phyloP scores from a whole-genome alignment of 192 early-diverging fungal genomes.

The Diversispora epigaea region DNA sequence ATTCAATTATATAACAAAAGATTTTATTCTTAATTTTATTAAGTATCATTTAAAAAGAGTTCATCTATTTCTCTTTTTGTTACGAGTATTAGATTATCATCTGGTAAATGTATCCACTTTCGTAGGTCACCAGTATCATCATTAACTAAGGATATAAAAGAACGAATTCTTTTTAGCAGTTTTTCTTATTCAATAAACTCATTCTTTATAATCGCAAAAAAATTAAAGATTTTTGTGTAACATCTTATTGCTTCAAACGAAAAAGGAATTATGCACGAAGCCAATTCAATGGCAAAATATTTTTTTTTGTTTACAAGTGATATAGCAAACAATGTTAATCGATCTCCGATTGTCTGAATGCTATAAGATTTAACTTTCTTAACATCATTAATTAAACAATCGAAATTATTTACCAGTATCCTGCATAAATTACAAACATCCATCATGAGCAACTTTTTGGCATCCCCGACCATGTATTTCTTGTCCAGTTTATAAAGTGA shows the following conservation, averaged over 20 bases:
- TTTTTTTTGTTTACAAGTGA: constrained; percentile 20
- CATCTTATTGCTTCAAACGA: constrained; percentile 1
- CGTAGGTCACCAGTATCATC: constrained; percentile 13
- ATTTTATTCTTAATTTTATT: background rate
- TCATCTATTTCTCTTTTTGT: background rate
- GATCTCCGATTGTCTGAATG: constrained; percentile 24
- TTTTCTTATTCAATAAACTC: constrained; percentile 24
- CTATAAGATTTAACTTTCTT: constrained; percentile 26
- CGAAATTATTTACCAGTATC: constrained; percentile 2
- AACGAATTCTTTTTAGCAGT: constrained; percentile 13
- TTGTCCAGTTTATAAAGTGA: constrained; percentile 16
- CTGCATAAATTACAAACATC: constrained; percentile 27
- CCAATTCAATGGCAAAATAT: constrained; percentile 26
- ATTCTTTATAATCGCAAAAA: constrained; percentile 10
- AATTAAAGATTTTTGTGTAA: constrained; percentile 30
- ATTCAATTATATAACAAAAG: no score
- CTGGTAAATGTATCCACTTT: constrained; percentile 20
- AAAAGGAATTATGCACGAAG: constrained; percentile 23
- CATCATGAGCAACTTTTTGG: constrained; percentile 30
- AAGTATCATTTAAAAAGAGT: constrained; percentile 9
- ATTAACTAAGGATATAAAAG: constrained; percentile 3
- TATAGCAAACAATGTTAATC: constrained; percentile 25
- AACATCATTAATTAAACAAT: constrained; percentile 17
- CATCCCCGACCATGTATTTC: constrained; percentile 14
- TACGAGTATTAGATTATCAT: constrained; percentile 8